These are phyloP conservation scores for Macroventuria anomochaeta DNA, from an alignment of 2,329 filamentous ascomycete genomes.

Conservation along the genomic window DNA sequence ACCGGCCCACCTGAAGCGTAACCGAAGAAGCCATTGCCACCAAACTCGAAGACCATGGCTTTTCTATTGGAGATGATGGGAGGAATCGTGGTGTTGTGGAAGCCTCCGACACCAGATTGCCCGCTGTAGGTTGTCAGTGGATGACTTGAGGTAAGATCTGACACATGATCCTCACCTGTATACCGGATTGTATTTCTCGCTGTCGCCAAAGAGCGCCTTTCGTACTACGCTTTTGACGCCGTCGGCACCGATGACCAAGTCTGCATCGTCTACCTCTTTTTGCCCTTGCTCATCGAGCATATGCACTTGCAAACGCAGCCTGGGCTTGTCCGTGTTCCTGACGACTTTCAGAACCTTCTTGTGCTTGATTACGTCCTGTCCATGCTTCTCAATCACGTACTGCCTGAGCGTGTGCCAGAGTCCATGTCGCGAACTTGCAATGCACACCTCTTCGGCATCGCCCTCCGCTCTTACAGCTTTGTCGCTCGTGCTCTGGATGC, in stretches of 20 bases:
- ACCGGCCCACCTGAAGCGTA: not conserved
- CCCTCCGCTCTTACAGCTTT: constrained; percentile 3
- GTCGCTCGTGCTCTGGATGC: constrained; percentile 23
- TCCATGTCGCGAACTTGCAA: constrained; percentile 30
- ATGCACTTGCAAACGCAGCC: not conserved
- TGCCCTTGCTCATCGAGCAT: not conserved
- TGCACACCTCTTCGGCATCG: constrained; percentile 23
- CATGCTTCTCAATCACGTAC: constrained; percentile 16
- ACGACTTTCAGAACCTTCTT: constrained; percentile 13
- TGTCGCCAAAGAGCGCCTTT: constrained; percentile 25
- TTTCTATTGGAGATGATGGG: not conserved
- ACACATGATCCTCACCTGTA: constrained; percentile 24
- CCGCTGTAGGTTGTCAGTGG: constrained; percentile 28
- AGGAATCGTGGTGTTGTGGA: not conserved
- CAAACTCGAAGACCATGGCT: constrained; percentile 1
- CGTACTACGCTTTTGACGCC: constrained; percentile 36
- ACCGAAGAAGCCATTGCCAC: constrained; percentile 3
- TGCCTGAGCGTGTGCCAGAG: constrained; percentile 31
- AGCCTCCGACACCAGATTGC: constrained; percentile 27
- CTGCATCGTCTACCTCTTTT: constrained; percentile 25
- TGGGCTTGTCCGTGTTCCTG: not conserved
- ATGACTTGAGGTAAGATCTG: not conserved
- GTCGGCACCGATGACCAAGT: constrained; percentile 42
- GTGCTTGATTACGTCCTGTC: constrained; percentile 20
- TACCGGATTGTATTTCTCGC: constrained; percentile 20